Conservation (phyloP, 176 grass and related monocot species). For the Eremochloa ophiuroides region DNA sequence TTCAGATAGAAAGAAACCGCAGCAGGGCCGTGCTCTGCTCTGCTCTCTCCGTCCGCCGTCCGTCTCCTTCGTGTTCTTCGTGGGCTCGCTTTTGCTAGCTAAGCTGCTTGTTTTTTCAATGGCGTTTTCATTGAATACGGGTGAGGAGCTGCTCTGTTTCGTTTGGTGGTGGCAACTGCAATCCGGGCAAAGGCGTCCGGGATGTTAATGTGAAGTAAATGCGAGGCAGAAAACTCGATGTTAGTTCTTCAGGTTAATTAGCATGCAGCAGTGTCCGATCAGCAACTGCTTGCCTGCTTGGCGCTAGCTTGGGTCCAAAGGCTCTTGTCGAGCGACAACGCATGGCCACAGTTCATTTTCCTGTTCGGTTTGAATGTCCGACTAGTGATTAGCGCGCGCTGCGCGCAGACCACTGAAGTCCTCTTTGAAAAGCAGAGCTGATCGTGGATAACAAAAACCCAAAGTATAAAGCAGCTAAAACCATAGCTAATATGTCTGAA, state of each 20-base stretch:
- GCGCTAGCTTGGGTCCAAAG: neutral
- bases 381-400: no score
- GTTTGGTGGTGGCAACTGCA: constrained; percentile 7
- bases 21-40: neutral
- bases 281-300: neutral
- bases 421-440: no score
- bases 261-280: neutral
- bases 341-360: neutral
- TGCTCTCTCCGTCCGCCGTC: neutral
- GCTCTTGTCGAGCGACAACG: neutral
- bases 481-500: no score
- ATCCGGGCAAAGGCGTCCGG: neutral
- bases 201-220: constrained; percentile 11
- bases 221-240: constrained; percentile 9
- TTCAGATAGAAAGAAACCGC: neutral
- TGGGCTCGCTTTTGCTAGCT: neutral
- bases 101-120: neutral
- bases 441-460: no score
- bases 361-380: neutral
- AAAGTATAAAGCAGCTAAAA: no score
- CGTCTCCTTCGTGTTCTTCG: neutral
- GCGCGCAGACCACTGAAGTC: no score
- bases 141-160: neutral
- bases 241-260: neutral
- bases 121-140: neutral